Base-by-base conservation (phyloP, 2,329 filamentous ascomycete genomes). In the Ceratocystis cacaofunesta region DNA sequence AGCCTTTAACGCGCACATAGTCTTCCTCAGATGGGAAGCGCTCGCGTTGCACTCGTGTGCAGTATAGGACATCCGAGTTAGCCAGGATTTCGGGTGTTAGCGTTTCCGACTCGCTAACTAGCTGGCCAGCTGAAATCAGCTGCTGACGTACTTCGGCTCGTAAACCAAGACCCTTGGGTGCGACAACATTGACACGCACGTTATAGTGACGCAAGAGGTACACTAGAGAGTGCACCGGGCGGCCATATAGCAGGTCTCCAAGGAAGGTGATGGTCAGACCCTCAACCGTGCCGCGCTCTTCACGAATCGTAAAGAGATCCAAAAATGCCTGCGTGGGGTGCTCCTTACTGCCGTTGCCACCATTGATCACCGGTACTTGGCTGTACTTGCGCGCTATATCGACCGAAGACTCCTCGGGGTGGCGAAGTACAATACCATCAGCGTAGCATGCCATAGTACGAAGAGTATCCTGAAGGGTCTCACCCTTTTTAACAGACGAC, bases 321-420 rank as follows among this genome's bases (percentile, higher is more conserved):
- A 99, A 80, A 82, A 99, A 94, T 0, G 94, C 94, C 77, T 99
- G 94, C 0, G 94, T 99, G 0, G 94, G 94, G 77, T 99, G 94
- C 78, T 99, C 94, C 71, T 90, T 86, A 76, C 88, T 91, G 69
- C 94, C 94, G 74, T 99, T 99, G 62, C 94, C 94, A 69, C 91
- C 94, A 74, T 99, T 99, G 80, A 99, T 92, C 72, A 99, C 86
- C 1, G 94, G 94, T 0, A 96, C 90, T 17, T 87, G 85, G 55
- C 90, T 91, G 78, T 87, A 95, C 74, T 92, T 92, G 71, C 88
- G 86, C 0, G 92, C 94, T 62, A 88, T 83, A 63, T 91, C 85
- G 30, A 90, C 89, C 68, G 88, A 91, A 69, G 80, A 82, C 73
- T 92, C 89, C 61, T 90, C 84, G 1, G 94, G 92, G 75, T 99